Percentiles rank a stretch among this genome's conserved stretches.
These are phyloP conservation scores for Aspergillus asperescens DNA, from an alignment of 495 filamentous ascomycete species.

Conservation along the genomic window DNA sequence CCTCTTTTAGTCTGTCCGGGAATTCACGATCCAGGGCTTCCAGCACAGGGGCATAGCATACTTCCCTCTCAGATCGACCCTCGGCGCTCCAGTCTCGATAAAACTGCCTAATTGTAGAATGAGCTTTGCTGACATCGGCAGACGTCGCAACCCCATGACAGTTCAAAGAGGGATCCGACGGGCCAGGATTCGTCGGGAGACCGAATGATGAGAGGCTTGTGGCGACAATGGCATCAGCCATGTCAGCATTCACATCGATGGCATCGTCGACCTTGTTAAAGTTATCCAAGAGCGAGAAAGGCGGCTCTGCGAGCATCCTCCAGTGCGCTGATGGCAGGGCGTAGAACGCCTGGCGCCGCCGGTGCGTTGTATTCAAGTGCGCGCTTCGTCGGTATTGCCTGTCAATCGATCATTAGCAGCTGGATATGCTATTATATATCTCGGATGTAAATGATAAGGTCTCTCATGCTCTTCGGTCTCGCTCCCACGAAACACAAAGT, in stretches of 20 bases:
- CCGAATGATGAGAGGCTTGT: constrained; percentile 62
- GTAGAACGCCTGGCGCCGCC: constrained; percentile 85
- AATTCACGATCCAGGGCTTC: constrained; percentile 55
- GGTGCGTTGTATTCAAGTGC: constrained; percentile 83
- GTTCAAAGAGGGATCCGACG: constrained; percentile 34
- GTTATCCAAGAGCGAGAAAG: constrained; percentile 74
- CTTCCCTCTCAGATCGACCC: constrained; percentile 64
- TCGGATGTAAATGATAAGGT: too few relatives aligned
- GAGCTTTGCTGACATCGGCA: constrained; percentile 79
- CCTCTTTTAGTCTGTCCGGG: constrained; percentile 22
- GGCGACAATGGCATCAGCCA: constrained; percentile 69
- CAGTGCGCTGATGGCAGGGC: constrained; percentile 78
- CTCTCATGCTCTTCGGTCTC: neutral
- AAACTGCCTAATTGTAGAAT: constrained; percentile 85
- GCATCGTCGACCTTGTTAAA: constrained; percentile 77
- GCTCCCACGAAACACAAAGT: neutral
- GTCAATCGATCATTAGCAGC: constrained; percentile 8
- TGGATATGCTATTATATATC: neutral
- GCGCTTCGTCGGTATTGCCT: constrained; percentile 80
- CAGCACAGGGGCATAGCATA: constrained; percentile 70
- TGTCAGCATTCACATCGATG: constrained; percentile 81
- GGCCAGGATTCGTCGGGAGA: constrained; percentile 31
- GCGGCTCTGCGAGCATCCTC: constrained; percentile 69
- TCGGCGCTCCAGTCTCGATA: constrained; percentile 92
- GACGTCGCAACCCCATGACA: constrained; percentile 64